These are phyloP conservation scores for Selaginella moellendorffii DNA, from an alignment of 75 land plant genomes.

Conservation along the genomic window DNA sequence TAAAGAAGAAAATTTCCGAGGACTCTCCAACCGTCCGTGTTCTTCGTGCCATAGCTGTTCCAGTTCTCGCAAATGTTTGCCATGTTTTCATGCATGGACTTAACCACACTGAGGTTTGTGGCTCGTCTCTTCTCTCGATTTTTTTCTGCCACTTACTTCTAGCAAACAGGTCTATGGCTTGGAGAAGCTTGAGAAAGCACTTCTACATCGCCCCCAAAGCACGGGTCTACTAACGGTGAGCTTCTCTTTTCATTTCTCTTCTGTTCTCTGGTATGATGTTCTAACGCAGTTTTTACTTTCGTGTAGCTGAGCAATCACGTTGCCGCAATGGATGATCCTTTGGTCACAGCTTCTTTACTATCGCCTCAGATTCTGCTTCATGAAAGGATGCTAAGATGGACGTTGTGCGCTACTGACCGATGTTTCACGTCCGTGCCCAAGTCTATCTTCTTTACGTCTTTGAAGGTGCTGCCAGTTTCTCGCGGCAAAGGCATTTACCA, in stretches of 20 bases:
- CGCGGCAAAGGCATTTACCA: conserved; percentile 94
- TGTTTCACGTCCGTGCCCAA: conserved; percentile 64
- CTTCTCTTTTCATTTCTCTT: not conserved
- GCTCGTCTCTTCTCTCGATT: not conserved
- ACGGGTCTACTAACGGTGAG: conserved; percentile 59
- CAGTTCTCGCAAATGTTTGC: conserved; percentile 78
- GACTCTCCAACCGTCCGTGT: conserved; percentile 48
- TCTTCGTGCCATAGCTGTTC: conserved; percentile 72
- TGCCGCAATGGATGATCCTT: conserved; percentile 88
- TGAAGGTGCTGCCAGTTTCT: conserved; percentile 85
- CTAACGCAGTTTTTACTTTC: not conserved
- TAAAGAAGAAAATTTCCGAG: conserved; percentile 36
- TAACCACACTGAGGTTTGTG: conserved; percentile 56
- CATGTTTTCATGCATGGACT: conserved; percentile 90
- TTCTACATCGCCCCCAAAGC: conserved; percentile 48
- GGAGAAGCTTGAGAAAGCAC: conserved; percentile 55
- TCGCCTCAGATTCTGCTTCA: conserved; percentile 60
- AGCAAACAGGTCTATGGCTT: conserved; percentile 59
- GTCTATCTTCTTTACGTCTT: conserved; percentile 67
- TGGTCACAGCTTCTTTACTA: conserved; percentile 69
- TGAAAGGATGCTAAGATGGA: conserved; percentile 65
- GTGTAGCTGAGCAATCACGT: conserved; percentile 92
- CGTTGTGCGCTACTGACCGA: conserved; percentile 86
- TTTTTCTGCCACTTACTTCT: not conserved
- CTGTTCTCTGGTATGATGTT: too few species aligned